Evolutionary conservation across 768 basidiomycete genomes (phyloP), one percentile per base, ranked within the genome.

Genomic region (Cystofilobasidium ferigula): DNA sequence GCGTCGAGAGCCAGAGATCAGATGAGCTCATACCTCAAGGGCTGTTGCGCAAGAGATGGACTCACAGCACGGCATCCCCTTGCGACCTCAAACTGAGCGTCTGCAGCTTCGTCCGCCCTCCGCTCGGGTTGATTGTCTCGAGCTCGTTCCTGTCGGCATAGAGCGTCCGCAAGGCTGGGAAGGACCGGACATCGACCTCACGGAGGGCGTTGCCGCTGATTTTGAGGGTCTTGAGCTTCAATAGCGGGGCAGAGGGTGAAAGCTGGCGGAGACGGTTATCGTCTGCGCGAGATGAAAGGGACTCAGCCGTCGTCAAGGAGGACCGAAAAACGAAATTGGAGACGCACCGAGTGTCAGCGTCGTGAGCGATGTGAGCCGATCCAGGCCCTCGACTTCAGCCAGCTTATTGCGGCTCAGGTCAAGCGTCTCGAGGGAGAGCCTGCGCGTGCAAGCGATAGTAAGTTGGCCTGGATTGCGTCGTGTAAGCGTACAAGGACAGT

Each of bases 11-110:
- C 45, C 12, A 36, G 24, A 20, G 26, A 14, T 65, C 45, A 76
- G 57, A 36, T 16, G 14, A 38, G 18, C 34, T 18, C 34, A 73
- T 43, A n/a, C n/a, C n/a, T n/a, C n/a, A n/a, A n/a, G n/a, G 64
- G 65, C 51, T 7, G 20, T 16, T 26, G 8, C n/a, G n/a, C n/a
- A n/a, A 24, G 5, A 47, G 14, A 57, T 43, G 13, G 56, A 85
- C 87, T 83, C 76, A 88, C 88, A 91, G 76, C 51, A 82, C 79
- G 69, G 84, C 85, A 73, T 81, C 56, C 12, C 43, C 81, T 77
- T 99, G 94, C 77, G 91, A 90, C 76, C 95, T 82, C 79, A 97
- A 70, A 73, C 89, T 92, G 60, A 99, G 80, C 72, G 90, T 90
- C 77, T 97, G 92, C 73, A 99, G 78, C 76, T 83, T 87, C 59